Conservation (phyloP, 805 yeast species). For the Kregervanrija delftensis region DNA sequence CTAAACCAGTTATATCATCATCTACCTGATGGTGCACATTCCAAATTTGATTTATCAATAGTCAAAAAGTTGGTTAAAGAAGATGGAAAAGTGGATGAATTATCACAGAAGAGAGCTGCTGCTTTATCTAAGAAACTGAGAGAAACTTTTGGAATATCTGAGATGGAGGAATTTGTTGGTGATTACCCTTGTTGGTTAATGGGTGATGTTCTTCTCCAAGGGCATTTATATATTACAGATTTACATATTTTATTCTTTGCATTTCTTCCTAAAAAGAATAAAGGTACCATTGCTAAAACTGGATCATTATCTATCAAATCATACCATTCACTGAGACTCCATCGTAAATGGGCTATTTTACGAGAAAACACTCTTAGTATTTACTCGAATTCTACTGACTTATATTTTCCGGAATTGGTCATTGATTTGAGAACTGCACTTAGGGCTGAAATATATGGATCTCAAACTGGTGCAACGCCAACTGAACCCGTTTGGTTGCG, state of each 20-base stretch:
- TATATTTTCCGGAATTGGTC: constrained; percentile 76
- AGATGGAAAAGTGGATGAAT: constrained; percentile 8
- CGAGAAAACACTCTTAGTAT: constrained; percentile 62
- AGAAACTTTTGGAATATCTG: constrained; percentile 37
- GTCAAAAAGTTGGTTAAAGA: constrained; percentile 22
- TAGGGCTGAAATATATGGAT: constrained; percentile 45
- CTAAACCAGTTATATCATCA: too few relatives aligned
- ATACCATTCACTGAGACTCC: constrained; percentile 30
- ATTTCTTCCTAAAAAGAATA: constrained; percentile 50
- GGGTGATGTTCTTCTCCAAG: constrained; percentile 78
- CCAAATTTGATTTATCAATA: constrained; percentile 29
- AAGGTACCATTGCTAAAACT: constrained; percentile 36
- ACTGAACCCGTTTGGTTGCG: constrained; percentile 42
- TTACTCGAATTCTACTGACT: constrained; percentile 64
- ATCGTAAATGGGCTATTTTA: constrained; percentile 76
- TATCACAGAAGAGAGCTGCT: constrained; percentile 24
- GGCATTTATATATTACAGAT: constrained; percentile 70
- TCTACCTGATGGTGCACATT: background rate
- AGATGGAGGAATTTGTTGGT: constrained; percentile 48
- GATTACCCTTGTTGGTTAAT: constrained; percentile 76
- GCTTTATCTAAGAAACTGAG: constrained; percentile 31
- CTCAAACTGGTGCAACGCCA: constrained; percentile 15
- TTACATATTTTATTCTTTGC: constrained; percentile 69
- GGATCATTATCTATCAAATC: constrained; percentile 45
- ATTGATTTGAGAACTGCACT: constrained; percentile 64